Percentiles rank a stretch among this genome's conserved stretches.
Evolutionary conservation across 345 rosid species (phyloP).

Genomic region (Ceriops tagal): DNA sequence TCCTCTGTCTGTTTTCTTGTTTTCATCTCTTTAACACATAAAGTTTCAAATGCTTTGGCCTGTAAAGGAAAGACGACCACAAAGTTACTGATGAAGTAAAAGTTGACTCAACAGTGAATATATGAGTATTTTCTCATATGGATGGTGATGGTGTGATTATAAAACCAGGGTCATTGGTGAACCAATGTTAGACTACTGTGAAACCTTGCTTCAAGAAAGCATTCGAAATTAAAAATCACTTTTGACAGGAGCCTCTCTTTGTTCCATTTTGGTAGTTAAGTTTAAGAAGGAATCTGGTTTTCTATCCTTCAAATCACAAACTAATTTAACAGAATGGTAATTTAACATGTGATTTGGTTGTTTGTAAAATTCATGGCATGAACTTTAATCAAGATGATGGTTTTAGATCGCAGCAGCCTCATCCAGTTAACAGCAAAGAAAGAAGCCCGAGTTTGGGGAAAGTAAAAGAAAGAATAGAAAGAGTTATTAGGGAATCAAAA

Average conservation of each 20-base stretch:
- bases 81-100: slow-evolving; percentile 5
- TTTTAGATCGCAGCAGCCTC: background rate
- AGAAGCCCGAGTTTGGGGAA: background rate
- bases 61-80: slow-evolving; percentile 28
- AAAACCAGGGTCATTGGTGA: too few relatives aligned
- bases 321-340: too few relatives aligned
- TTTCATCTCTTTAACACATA: slow-evolving; percentile 54
- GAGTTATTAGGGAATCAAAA: background rate
- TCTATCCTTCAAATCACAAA: too few relatives aligned
- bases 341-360: too few relatives aligned
- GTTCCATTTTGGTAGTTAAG: background rate
- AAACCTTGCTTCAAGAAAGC: background rate
- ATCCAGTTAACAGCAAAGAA: slow-evolving; percentile 2
- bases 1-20: slow-evolving; percentile 63
- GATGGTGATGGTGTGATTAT: background rate
- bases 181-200: too few relatives aligned
- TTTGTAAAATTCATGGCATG: background rate
- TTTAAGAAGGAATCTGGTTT: background rate
- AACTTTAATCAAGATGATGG: background rate
- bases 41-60: slow-evolving; percentile 63
- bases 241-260: background rate
- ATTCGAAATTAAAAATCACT: background rate
- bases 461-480: too few relatives aligned
- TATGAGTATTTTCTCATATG: background rate
- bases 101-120: background rate